Conservation (phyloP, 208 protist species). For the Trypanosoma cruzi region DNA sequence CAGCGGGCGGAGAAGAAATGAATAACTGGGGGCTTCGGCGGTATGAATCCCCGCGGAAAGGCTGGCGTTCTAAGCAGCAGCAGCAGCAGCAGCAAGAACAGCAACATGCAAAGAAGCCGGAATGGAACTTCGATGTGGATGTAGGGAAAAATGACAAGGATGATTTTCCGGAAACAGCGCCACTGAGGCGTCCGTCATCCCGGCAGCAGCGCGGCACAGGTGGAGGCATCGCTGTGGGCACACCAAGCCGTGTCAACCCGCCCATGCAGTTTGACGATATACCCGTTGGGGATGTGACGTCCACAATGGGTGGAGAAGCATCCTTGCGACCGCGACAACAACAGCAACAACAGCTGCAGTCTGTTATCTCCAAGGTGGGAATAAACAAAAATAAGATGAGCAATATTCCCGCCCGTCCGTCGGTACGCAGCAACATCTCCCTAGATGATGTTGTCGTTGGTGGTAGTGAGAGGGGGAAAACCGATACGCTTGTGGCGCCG, state of each 20-base stretch:
- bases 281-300: slow-evolving; percentile 35
- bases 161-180: background rate
- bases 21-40: slow-evolving; percentile 18
- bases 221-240: background rate
- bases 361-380: background rate
- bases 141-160: slow-evolving; percentile 27
- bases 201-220: slow-evolving; percentile 1
- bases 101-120: slow-evolving; percentile 45
- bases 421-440: background rate
- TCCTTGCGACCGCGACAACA: background rate
- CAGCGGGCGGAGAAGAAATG: background rate
- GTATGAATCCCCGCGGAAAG: background rate
- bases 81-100: slow-evolving; percentile 3
- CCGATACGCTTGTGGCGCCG: slow-evolving; percentile 19
- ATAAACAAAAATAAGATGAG: background rate
- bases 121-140: slow-evolving; percentile 68
- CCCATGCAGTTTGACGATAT: slow-evolving; percentile 50
- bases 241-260: slow-evolving; percentile 1
- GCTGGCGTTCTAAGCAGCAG: background rate
- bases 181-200: slow-evolving; percentile 8
- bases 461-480: background rate
- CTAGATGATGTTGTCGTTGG: slow-evolving; percentile 31
- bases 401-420: background rate
- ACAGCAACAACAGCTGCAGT: background rate
- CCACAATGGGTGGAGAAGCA: slow-evolving; percentile 25